Base-by-base conservation (phyloP, 2,329 filamentous ascomycete genomes). In the Penicillium nordicum region DNA sequence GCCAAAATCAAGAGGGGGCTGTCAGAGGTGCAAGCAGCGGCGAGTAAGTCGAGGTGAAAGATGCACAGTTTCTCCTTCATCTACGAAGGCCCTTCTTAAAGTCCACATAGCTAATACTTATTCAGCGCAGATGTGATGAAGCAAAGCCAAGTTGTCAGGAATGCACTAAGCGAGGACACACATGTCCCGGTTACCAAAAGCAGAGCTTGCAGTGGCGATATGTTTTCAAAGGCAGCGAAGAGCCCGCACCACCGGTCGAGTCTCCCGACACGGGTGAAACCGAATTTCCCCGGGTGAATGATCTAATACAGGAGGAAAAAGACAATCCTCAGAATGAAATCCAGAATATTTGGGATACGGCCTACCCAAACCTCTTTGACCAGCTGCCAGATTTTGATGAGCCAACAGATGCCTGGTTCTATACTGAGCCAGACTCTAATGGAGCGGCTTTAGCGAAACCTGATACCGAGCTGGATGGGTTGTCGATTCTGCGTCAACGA, bases 61-160 rank as follows among this genome's bases (percentile, higher is more conserved):
- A 54, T 53, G 27, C 41, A 54, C 45, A 55, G 48, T 54, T 40
- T 23, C 40, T 50, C 37, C 52, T 55, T 50, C 43, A 23, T 9
- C 2, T 14, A 42, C 8, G 46, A 23, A 36, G 52, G 46, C 25
- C 12, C n/a, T 21, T 16, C 7, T 37, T 12, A 9, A 12, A 3
- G 5, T 37, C n/a, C 29, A 41, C 1, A 27, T 34, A 21, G 2
- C n/a, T 56, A 42, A 32, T 25, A 27, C 29, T 41, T 40, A 11
- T 27, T 16, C n/a, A 64, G 63, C 62, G 63, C 37, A 64, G 62
- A 56, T 65, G 63, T 55, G 63, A 65, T 40, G 63, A 65, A 49
- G 56, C 63, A 38, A 65, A 62, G 34, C 63, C 63, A 11, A 64
- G 62, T 27, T 65, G 63, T 50, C 60, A 63, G 36, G 62, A 64